A percentile compares a stretch with the other conserved stretches of the same genome.
These are phyloP conservation scores for Lepidopterella palustris DNA, from an alignment of 495 filamentous ascomycete genomes.

Conservation along the genomic window DNA sequence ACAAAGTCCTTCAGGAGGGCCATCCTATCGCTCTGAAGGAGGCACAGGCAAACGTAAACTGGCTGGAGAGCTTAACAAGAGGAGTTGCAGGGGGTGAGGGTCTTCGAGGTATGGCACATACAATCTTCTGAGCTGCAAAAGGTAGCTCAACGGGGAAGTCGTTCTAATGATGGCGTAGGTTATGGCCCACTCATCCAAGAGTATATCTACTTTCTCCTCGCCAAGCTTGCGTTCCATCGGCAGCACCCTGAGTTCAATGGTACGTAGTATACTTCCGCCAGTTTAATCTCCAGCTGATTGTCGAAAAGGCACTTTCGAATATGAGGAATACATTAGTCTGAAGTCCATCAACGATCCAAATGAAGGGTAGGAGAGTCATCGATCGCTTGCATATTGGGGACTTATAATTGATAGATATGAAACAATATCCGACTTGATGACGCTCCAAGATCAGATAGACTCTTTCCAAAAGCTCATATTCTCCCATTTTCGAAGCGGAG, in stretches of 20 bases:
- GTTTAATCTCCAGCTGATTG: background rate
- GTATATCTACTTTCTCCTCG: constrained; percentile 89
- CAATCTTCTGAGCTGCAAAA: too few relatives aligned
- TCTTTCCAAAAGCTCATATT: constrained; percentile 97
- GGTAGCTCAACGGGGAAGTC: background rate
- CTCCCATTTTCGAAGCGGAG: constrained; percentile 82
- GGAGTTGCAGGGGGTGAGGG: constrained; percentile 74
- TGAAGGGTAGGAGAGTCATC: constrained; percentile 56
- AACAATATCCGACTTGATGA: constrained; percentile 94
- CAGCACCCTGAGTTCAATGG: constrained; percentile 98
- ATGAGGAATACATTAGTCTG: constrained; percentile 97
- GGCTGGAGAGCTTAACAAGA: constrained; percentile 88
- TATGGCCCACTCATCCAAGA: constrained; percentile 89
- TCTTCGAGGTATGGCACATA: constrained; percentile 54
- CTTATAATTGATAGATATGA: constrained; percentile 58
- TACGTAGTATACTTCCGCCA: constrained; percentile 30
- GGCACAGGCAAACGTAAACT: constrained; percentile 78
- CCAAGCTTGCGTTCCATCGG: constrained; percentile 88
- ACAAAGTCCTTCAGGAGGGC: constrained; percentile 95
- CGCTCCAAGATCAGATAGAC: constrained; percentile 94
- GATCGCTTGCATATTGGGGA: too few relatives aligned
- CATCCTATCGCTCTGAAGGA: constrained; percentile 82
- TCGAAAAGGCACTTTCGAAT: constrained; percentile 74
- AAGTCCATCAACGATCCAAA: constrained; percentile 98
- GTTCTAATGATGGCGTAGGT: constrained; percentile 46